Evolutionary conservation across 768 basidiomycete genomes (phyloP).

Genomic region (Daedaleopsis sinensis): DNA sequence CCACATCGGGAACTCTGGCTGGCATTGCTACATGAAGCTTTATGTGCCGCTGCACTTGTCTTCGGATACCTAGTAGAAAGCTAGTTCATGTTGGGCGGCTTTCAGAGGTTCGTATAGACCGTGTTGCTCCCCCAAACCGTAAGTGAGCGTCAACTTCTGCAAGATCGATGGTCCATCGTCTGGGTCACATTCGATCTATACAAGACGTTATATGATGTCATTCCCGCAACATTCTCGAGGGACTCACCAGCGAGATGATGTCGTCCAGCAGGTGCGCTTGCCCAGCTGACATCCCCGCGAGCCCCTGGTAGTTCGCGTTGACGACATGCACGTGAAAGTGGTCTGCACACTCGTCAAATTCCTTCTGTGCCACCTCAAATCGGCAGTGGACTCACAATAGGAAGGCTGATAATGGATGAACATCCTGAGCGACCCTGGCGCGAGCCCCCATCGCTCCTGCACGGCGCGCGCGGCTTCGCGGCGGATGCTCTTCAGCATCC

Average conservation of each 20-base stretch:
- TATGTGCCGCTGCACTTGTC: neutral
- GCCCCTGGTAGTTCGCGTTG: conserved; percentile 64
- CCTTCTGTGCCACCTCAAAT: neutral
- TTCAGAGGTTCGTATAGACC: conserved; percentile 47
- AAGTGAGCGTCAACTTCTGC: conserved; percentile 76
- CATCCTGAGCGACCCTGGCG: conserved; percentile 64
- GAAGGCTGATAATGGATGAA: conserved; percentile 96
- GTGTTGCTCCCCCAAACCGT: conserved; percentile 82
- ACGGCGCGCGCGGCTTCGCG: conserved; percentile 55
- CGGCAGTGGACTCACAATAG: conserved; percentile 67
- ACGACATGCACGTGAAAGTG: conserved; percentile 96
- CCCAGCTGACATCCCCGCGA: conserved; percentile 77
- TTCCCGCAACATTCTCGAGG: too few relatives aligned
- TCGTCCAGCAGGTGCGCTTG: conserved; percentile 95
- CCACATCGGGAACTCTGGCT: neutral
- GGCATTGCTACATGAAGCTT: neutral
- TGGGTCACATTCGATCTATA: conserved; percentile 62
- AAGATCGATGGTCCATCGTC: conserved; percentile 57
- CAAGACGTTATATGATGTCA: conserved; percentile 10
- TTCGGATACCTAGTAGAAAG: conserved; percentile 16
- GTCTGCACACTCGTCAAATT: conserved; percentile 47
- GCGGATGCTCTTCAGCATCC: conserved; percentile 68
- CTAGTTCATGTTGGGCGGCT: conserved; percentile 17
- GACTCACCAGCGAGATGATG: conserved; percentile 77
- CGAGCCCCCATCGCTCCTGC: conserved; percentile 66